These are phyloP conservation scores for Flagelloscypha sp. DNA, from an alignment of 768 basidiomycete species.

Conservation along the genomic window DNA sequence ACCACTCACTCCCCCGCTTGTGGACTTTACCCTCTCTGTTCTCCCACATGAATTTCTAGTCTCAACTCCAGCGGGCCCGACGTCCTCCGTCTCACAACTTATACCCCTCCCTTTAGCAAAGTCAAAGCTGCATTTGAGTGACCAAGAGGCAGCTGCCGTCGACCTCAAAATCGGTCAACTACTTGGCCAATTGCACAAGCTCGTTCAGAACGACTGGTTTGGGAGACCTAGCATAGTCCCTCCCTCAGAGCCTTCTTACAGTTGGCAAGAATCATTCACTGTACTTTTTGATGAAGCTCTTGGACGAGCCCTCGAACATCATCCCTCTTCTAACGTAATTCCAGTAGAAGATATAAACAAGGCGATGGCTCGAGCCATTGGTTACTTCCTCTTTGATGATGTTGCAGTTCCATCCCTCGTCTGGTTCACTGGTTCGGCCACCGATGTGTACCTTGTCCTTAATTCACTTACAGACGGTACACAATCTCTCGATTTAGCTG, in stretches of 20 bases:
- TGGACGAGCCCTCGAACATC: constrained; percentile 26
- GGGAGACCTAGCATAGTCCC: constrained; percentile 35
- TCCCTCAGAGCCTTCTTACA: constrained; percentile 39
- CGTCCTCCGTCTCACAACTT: constrained; percentile 27
- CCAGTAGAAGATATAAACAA: constrained; percentile 37
- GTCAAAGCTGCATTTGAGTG: constrained; percentile 24
- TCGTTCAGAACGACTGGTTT: constrained; percentile 72
- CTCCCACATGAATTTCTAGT: constrained; percentile 48
- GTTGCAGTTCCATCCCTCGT: constrained; percentile 62
- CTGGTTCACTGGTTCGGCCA: constrained; percentile 52
- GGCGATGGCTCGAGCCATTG: constrained; percentile 61
- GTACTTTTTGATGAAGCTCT: constrained; percentile 48
- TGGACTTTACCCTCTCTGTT: constrained; percentile 38
- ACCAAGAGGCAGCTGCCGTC: constrained; percentile 33
- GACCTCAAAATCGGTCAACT: constrained; percentile 56
- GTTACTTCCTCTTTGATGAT: constrained; percentile 69
- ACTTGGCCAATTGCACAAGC: constrained; percentile 54
- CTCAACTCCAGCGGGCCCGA: constrained; percentile 31
- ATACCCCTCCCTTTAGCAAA: constrained; percentile 31
- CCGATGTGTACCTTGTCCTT: constrained; percentile 47
- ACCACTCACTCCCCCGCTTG: constrained; percentile 39
- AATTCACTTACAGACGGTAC: constrained; percentile 10
- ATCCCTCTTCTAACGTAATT: constrained; percentile 19
- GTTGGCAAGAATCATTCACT: constrained; percentile 74
- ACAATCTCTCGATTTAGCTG: constrained; percentile 23